Evolutionary conservation across 169 alveolate species (phyloP), one percentile per base, ranked within the genome.

Genomic region (Eimeria necatrix): DNA sequence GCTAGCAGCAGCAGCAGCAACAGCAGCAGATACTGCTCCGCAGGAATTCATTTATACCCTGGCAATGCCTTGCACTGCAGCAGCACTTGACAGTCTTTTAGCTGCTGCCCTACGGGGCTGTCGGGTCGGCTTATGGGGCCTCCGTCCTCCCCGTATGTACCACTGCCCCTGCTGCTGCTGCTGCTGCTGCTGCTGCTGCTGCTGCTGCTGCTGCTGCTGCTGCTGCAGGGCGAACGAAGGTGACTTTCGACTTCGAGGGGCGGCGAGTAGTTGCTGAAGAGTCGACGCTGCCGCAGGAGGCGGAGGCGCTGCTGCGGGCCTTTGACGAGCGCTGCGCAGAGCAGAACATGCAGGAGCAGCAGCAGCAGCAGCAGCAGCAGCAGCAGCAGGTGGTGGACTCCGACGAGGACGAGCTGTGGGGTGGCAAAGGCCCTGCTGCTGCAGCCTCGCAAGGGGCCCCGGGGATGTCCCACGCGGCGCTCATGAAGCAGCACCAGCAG

Each of bases 131-230:
- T 61, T 7, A 4, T 61, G 6, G 32, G 4, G 73, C 73, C n/a
- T 61, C n/a, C 18, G n/a, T 20, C 6, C 4, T 7, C 12, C n/a
- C 6, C 73, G 32, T 7, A 61, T 24, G 32, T 68, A 7, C 78
- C 26, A 48, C 48, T 20, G 32, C 78, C 26, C 49, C 78, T 68
- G 78, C 78, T 68, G 78, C 78, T 20, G 32, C 48, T 68, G 78
- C 12, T 68, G 78, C 78, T 68, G 78, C 78, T 68, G 78, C 78
- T 68, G 78, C 88, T 78, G 88, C 88, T 51, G 61, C 68, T 51
- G 85, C 56, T 78, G 9, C 48, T 51, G 88, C 88, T 78, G 88
- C 68, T 78, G 61, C 88, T 51, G 61, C 70, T 51, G 41, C 68
- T 46, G 70, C 61, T 78, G 88, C 88, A 78, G 88, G 70, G 4